A percentile compares a stretch with the other conserved stretches of the same genome.
phyloP scores from a whole-genome alignment of 2,329 filamentous ascomycete species.

The Aspergillus niger region DNA sequence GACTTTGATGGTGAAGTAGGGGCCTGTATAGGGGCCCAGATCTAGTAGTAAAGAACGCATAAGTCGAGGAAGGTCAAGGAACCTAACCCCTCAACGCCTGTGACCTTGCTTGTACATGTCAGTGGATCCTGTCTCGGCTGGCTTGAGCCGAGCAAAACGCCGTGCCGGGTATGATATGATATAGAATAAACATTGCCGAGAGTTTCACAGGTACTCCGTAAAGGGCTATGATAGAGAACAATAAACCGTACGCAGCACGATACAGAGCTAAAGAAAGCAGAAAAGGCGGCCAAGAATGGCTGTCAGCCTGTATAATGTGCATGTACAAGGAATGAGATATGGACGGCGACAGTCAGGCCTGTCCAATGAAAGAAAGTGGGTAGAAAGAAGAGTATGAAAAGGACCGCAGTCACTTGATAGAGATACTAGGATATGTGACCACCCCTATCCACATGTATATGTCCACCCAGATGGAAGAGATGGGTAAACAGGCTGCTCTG shows the following conservation, averaged over 20 bases:
- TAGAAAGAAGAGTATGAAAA: background rate
- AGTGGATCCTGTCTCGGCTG: background rate
- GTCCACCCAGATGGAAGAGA: conserved; percentile 22
- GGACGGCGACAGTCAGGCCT: background rate
- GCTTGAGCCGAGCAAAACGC: background rate
- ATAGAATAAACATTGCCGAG: background rate
- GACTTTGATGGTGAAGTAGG: background rate
- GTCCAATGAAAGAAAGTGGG: background rate
- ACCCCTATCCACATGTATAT: conserved; percentile 21
- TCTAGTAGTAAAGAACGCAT: background rate
- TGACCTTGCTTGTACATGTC: conserved; percentile 1
- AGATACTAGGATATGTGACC: background rate
- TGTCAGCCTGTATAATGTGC: background rate
- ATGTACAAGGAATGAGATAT: background rate
- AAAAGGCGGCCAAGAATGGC: background rate
- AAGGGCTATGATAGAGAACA: background rate
- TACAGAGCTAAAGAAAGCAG: background rate
- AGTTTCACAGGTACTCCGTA: background rate
- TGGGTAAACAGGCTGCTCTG: conserved; percentile 21
- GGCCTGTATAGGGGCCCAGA: background rate
- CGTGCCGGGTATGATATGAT: background rate
- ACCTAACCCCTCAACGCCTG: background rate
- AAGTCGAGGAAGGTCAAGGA: background rate
- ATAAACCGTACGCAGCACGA: background rate
- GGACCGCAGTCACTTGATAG: background rate